Evolutionary conservation across 169 alveolate genomes (phyloP), one percentile per base, ranked within the genome.

Genomic region (Toxoplasma gondii): DNA sequence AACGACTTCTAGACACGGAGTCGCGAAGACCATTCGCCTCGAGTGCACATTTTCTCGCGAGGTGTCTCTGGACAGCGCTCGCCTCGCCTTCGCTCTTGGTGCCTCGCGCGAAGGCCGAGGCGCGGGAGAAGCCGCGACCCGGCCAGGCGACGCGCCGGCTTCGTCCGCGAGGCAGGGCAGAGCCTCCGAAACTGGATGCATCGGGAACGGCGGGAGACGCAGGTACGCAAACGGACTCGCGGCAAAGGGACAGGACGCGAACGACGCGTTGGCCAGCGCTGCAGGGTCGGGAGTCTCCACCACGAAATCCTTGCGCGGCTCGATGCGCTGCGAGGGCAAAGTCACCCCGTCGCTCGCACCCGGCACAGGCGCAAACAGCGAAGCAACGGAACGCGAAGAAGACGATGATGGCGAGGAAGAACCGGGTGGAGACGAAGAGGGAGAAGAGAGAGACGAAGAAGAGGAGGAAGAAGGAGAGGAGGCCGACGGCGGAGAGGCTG

Each of bases 1-100:
- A 78, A 91, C 78, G 22, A 53, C 88, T 45, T 38, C 54, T 1
- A 91, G 90, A 31, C 90, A 82, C 10, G 90, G 90, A 9, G 53
- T 38, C 16, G 69, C 90, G 24, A 82, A 41, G 38, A 82, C 90
- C 45, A 78, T 19, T 16, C 74, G 74, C 74, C 34, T 31, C 9
- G 74, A 64, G n/a, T 1, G 22, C 7, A 12, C 74, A 19, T 64
- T 31, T 4, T 64, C 74, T 4, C n/a, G 29, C 74, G 74, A 31
- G 31, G 74, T 49, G 4, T 49, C 58, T 49, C 58, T 49, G 58
- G 58, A 4, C 58, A 12, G 12, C 12, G 22, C 12, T 12, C 22
- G 12, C 58, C 58, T 49, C 58, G 58, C 58, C 12, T 4, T 4
- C 22, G 4, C 58, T 12, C 58, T 4, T 7, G n/a, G 9, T 64